These are phyloP conservation scores for Penicillium subrubescens DNA, from an alignment of 495 filamentous ascomycete genomes.

Conservation along the genomic window DNA sequence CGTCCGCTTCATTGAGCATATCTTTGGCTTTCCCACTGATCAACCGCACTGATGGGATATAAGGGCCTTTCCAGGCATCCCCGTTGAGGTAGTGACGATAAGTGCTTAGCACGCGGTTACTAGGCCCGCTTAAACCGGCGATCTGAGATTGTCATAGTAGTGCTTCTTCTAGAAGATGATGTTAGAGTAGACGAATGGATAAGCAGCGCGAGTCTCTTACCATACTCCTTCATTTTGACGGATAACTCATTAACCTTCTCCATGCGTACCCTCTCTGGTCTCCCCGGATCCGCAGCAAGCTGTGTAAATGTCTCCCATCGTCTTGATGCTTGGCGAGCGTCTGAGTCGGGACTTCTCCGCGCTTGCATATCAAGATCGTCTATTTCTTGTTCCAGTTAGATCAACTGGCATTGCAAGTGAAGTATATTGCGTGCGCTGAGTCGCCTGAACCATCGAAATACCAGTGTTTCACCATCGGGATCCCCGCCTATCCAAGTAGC, in stretches of 20 bases:
- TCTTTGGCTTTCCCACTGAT: neutral
- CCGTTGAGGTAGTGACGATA: neutral
- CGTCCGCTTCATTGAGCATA: neutral
- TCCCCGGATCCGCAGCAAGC: neutral
- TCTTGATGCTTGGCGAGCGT: neutral
- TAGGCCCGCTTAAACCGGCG: neutral
- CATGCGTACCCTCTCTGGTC: neutral
- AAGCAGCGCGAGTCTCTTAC: neutral
- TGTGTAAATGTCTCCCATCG: neutral
- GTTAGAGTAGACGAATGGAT: neutral
- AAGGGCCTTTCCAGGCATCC: neutral
- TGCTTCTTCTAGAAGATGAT: neutral
- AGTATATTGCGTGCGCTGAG: slow-evolving; percentile 3
- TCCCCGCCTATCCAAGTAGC: slow-evolving; percentile 2
- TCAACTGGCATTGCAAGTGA: neutral
- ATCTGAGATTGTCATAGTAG: neutral
- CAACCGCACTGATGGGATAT: neutral
- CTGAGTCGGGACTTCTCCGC: neutral
- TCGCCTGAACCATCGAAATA: slow-evolving; percentile 3
- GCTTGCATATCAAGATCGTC: neutral
- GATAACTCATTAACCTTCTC: neutral
- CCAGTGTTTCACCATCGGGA: neutral
- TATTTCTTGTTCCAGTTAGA: slow-evolving; percentile 1
- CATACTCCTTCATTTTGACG: slow-evolving; percentile 1
- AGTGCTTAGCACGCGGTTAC: neutral